Conservation (phyloP, 257 asterid species). For the Cruciata laevipes region DNA sequence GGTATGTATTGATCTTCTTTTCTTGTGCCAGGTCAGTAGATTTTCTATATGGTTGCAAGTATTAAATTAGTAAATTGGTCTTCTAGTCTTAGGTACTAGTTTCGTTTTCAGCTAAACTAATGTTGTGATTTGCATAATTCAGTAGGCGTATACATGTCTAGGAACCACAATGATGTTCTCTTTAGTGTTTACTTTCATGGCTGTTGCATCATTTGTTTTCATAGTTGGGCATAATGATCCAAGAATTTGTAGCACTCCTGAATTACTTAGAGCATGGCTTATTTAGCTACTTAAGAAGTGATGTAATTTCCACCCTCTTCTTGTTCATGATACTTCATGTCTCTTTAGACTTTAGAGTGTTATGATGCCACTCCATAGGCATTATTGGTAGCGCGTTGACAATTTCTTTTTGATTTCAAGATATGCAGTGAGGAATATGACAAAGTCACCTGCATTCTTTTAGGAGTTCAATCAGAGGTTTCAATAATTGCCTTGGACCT, state of each 20-base stretch:
- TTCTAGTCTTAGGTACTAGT: neutral
- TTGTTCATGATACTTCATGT: neutral
- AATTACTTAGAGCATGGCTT: neutral
- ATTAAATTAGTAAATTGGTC: neutral
- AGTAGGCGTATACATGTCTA: neutral
- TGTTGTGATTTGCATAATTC: neutral
- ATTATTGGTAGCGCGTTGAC: constrained; percentile 5
- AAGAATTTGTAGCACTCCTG: neutral
- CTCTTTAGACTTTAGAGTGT: neutral
- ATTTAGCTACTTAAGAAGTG: neutral
- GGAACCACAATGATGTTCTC: neutral
- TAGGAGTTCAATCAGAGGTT: constrained; percentile 85
- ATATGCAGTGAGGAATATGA: constrained; percentile 90
- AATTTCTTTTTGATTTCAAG: constrained; percentile 33
- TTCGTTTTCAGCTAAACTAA: neutral
- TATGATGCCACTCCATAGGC: neutral
- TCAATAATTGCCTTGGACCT: constrained; percentile 80
- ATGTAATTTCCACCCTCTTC: neutral
- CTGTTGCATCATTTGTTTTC: neutral
- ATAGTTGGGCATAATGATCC: neutral
- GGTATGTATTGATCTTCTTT: constrained; percentile 36
- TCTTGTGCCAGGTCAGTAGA: neutral
- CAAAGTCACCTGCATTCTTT: constrained; percentile 54
- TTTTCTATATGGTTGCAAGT: too few relatives aligned
- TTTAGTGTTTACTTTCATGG: neutral